phyloP scores from a whole-genome alignment of 2,329 filamentous ascomycete genomes.

The Claviceps maximensis region DNA sequence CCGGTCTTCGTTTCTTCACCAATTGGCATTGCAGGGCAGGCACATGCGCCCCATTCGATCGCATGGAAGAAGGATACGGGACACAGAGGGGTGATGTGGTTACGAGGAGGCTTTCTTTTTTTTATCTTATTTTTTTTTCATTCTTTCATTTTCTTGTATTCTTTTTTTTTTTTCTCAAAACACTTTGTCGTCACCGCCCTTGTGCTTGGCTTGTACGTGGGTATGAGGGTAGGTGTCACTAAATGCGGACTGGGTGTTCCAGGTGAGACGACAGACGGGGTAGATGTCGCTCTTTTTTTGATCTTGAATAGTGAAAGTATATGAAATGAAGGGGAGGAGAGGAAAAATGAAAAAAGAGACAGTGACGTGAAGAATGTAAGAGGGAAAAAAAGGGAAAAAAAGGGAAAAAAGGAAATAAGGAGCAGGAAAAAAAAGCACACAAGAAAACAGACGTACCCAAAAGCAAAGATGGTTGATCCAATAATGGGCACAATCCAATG shows the following conservation, averaged over 20 bases:
- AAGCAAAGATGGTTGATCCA: conserved; percentile 57
- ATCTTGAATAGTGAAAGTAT: no score
- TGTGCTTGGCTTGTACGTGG: neutral
- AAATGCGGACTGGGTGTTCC: neutral
- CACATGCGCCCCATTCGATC: neutral
- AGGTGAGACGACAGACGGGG: no score
- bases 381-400: neutral
- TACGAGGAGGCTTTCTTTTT: conserved; percentile 1
- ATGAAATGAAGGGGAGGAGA: no score
- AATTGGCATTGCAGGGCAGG: neutral
- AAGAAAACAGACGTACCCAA: conserved; percentile 40
- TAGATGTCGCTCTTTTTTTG: no score
- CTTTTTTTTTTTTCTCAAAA: neutral
- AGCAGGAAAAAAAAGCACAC: neutral
- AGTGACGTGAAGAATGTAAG: neutral
- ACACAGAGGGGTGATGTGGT: neutral
- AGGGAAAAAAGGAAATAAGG: neutral
- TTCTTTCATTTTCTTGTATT: neutral
- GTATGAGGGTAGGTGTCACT: conserved; percentile 7
- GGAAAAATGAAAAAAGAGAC: no score
- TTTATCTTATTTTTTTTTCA: neutral
- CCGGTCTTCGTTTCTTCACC: neutral
- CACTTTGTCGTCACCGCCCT: neutral
- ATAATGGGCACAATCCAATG: conserved; percentile 69
- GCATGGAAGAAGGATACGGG: neutral